Evolutionary conservation across 352 stramenopile species (phyloP).

Genomic region (Phytopythium mirpurense): DNA sequence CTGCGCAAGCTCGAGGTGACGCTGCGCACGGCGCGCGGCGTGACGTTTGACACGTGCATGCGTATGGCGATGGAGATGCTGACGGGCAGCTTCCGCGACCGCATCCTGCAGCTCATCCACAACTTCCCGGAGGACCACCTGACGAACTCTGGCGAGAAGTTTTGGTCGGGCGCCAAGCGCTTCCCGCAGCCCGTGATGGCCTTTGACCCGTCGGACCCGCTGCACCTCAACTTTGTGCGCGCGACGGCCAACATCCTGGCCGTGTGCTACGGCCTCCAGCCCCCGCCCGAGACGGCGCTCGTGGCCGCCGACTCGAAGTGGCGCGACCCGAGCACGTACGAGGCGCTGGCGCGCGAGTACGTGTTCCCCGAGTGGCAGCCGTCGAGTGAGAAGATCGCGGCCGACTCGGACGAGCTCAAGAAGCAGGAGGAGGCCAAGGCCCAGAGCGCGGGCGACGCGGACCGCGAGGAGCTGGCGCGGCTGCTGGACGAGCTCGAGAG

Average conservation of each 20-base stretch:
- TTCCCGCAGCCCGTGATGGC: slow-evolving; percentile 64
- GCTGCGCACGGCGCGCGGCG: slow-evolving; percentile 38
- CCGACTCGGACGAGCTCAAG: slow-evolving; percentile 64
- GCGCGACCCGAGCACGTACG: slow-evolving; percentile 59
- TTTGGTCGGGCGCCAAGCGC: slow-evolving; percentile 83
- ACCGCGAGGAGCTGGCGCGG: slow-evolving; percentile 61
- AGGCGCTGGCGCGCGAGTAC: slow-evolving; percentile 38
- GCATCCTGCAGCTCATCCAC: slow-evolving; percentile 84
- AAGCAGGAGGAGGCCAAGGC: slow-evolving; percentile 61
- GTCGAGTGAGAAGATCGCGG: slow-evolving; percentile 74
- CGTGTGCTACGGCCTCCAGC: slow-evolving; percentile 73
- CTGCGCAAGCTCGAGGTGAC: slow-evolving; percentile 48
- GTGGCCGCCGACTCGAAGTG: slow-evolving; percentile 84
- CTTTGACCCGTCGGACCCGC: slow-evolving; percentile 54
- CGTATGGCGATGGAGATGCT: slow-evolving; percentile 69
- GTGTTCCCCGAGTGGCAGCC: slow-evolving; percentile 53
- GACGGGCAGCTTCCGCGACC: slow-evolving; percentile 81
- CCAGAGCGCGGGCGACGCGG: slow-evolving; percentile 53
- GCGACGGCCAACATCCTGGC: slow-evolving; percentile 75
- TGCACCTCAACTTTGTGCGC: slow-evolving; percentile 79
- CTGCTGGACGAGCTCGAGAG: slow-evolving; percentile 63
- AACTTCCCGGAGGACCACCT: slow-evolving; percentile 83
- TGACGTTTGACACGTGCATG: slow-evolving; percentile 74
- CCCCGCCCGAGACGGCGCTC: slow-evolving; percentile 55
- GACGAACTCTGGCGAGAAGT: slow-evolving; percentile 77